A percentile compares a stretch with the other conserved stretches of the same genome.
Evolutionary conservation across 2,329 filamentous ascomycete genomes (phyloP).

Genomic region (Camillea tinctor): DNA sequence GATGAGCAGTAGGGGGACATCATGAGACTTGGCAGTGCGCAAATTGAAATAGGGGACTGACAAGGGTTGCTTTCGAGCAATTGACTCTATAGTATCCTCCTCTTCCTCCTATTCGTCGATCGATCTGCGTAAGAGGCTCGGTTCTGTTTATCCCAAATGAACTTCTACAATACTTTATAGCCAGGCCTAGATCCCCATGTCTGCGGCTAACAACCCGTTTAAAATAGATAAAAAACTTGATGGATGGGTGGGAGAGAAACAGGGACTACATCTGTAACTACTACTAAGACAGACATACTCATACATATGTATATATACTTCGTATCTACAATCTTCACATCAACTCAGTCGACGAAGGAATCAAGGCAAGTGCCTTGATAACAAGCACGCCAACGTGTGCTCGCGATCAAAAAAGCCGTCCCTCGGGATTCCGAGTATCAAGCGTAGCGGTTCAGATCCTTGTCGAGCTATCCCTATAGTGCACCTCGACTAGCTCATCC

Average conservation of each 20-base stretch:
- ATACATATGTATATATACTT: neutral
- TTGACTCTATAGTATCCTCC: neutral
- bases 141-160: neutral
- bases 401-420: neutral
- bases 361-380: neutral
- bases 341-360: neutral
- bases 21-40: neutral
- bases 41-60: neutral
- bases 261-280: neutral
- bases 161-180: neutral
- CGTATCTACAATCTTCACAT: neutral
- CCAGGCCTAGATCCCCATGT: neutral
- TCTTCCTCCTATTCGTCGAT: neutral
- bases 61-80: neutral
- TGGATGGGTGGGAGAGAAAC: neutral
- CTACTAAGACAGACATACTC: neutral
- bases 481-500: constrained; percentile 5
- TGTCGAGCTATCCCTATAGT: constrained; percentile 5
- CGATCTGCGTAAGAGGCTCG: neutral
- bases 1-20: neutral
- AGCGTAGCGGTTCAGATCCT: constrained; percentile 3
- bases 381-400: neutral
- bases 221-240: neutral
- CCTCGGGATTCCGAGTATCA: neutral
- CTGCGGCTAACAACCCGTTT: neutral